Evolutionary conservation across 495 filamentous ascomycete species (phyloP).

Genomic region (Daldinia loculata): DNA sequence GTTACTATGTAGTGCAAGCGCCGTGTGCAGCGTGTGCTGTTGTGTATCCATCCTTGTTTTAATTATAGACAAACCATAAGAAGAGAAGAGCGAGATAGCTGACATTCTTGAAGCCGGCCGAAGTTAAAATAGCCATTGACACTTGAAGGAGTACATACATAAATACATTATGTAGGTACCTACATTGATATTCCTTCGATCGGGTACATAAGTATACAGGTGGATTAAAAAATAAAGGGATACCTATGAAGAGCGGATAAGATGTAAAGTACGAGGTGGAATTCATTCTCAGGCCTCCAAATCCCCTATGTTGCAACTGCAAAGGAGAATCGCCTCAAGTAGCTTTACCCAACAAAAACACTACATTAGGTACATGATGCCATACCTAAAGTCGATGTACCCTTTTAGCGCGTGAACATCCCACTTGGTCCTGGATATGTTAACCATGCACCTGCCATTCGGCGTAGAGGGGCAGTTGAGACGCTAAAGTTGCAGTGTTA

Average conservation of each 20-base stretch:
- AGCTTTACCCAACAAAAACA: not conserved
- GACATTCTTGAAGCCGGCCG: slow-evolving; percentile 2
- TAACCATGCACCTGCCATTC: slow-evolving; percentile 23
- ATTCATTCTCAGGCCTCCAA: slow-evolving; percentile 32
- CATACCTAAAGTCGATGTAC: not conserved
- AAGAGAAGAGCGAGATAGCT: slow-evolving; percentile 10
- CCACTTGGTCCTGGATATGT: slow-evolving; percentile 22
- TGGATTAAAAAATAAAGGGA: not conserved
- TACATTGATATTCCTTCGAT: not conserved
- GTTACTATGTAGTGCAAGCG: slow-evolving; percentile 16
- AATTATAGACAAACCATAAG: slow-evolving; percentile 16
- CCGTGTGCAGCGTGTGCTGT: slow-evolving; percentile 15
- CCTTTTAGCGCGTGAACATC: slow-evolving; percentile 23
- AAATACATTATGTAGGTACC: not conserved
- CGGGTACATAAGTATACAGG: not conserved
- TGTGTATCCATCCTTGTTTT: slow-evolving; percentile 38
- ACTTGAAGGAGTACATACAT: not conserved
- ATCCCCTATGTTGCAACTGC: not conserved
- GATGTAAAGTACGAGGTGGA: slow-evolving; percentile 2
- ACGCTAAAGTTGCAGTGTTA: slow-evolving; percentile 6
- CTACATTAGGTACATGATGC: not conserved
- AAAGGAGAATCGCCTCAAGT: not conserved
- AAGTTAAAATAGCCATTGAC: slow-evolving; percentile 8
- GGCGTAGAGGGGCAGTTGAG: slow-evolving; percentile 11
- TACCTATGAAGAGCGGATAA: not conserved